Evolutionary conservation across 164 flowering plant genomes (phyloP).

Genomic region (Magnolia changhungtana): DNA sequence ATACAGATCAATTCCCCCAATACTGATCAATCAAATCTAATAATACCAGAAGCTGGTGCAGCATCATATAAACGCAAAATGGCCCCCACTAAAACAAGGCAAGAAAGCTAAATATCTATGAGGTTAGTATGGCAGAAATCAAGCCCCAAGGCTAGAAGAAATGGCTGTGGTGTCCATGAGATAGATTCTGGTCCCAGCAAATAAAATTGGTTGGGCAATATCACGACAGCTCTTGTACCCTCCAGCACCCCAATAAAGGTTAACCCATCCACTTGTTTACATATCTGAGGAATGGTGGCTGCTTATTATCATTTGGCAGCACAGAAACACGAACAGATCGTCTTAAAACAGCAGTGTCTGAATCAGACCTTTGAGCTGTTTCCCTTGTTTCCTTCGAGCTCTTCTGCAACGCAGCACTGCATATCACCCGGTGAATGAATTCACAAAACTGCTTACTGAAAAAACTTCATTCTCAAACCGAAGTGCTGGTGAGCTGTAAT

Average conservation of each 20-base stretch:
- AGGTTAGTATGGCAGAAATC: background rate
- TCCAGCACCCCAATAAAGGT: background rate
- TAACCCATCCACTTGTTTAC: slow-evolving; percentile 10
- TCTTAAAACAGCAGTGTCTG: slow-evolving; percentile 16
- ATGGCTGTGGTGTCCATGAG: background rate
- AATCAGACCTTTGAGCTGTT: slow-evolving; percentile 1
- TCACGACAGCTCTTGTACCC: background rate
- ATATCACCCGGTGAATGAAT: background rate
- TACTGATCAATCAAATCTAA: too few relatives aligned
- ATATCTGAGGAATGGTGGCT: slow-evolving; percentile 11
- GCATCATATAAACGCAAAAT: background rate
- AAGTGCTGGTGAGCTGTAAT: too few relatives aligned
- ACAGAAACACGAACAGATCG: slow-evolving; percentile 18
- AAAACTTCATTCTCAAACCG: too few relatives aligned
- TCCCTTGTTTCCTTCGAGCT: slow-evolving; percentile 6
- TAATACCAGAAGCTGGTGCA: too few relatives aligned
- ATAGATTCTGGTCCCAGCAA: background rate
- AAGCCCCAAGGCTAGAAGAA: background rate
- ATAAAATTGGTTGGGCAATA: background rate
- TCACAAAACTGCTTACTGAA: background rate
- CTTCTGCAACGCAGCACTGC: slow-evolving; percentile 18
- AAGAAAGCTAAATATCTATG: background rate
- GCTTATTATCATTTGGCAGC: slow-evolving; percentile 6
- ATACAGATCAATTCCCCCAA: background rate
- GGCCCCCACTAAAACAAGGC: background rate